These are phyloP conservation scores for Rubia yunnanensis DNA, from an alignment of 257 asterid genomes.

Conservation along the genomic window DNA sequence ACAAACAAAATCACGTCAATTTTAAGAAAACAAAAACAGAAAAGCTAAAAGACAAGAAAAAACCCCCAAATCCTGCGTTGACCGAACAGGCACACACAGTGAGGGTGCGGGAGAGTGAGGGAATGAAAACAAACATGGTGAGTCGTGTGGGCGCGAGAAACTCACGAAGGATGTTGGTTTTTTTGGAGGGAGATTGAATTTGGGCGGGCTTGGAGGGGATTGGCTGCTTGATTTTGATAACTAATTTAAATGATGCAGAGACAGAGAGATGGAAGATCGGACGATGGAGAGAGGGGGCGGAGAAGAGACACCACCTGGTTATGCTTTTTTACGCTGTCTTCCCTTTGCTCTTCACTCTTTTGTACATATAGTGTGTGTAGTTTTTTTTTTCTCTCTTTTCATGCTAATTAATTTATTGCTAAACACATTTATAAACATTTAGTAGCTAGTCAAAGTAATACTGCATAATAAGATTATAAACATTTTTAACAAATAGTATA, in stretches of 20 bases:
- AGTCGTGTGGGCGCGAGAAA: background rate
- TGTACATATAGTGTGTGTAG: too few species aligned
- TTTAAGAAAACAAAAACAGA: too few species aligned
- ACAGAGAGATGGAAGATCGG: slow-evolving; percentile 41
- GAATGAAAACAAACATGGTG: background rate
- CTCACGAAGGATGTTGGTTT: background rate
- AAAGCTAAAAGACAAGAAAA: background rate
- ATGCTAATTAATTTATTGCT: too few species aligned
- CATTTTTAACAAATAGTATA: too few species aligned
- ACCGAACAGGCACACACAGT: slow-evolving; percentile 1
- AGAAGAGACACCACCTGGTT: background rate
- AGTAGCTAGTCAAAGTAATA: too few species aligned
- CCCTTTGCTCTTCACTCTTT: background rate
- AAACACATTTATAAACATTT: too few species aligned
- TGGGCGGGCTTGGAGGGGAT: slow-evolving; percentile 51
- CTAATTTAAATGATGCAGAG: slow-evolving; percentile 24
- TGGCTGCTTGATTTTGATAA: slow-evolving; percentile 25
- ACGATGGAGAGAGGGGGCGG: slow-evolving; percentile 49
- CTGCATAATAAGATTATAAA: too few species aligned
- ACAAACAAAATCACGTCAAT: background rate
- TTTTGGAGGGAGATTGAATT: slow-evolving; percentile 15
- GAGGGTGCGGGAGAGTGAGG: background rate
- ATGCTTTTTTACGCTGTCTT: background rate
- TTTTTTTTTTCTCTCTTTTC: too few species aligned
- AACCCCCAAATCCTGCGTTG: slow-evolving; percentile 1